Conservation (phyloP, 768 basidiomycete species). For the Termitomyces sp. region DNA sequence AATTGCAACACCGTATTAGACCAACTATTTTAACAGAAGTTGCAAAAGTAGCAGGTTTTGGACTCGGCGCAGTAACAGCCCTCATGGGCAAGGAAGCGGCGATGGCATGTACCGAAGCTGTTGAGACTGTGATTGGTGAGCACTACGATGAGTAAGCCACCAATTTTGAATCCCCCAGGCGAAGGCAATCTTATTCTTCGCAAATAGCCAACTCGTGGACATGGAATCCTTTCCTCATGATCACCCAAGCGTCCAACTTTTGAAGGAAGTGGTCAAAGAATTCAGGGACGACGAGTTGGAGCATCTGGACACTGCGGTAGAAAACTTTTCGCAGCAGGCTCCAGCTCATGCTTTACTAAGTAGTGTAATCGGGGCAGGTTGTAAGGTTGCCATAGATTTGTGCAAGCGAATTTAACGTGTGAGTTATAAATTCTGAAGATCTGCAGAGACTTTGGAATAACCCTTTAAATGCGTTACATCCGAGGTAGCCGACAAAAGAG, state of each 20-base stretch:
- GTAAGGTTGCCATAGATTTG: conserved; percentile 84
- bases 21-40: conserved; percentile 82
- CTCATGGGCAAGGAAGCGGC: conserved; percentile 89
- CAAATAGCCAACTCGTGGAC: conserved; percentile 74
- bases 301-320: conserved; percentile 88
- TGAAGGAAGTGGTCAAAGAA: conserved; percentile 71
- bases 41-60: conserved; percentile 85
- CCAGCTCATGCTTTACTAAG: conserved; percentile 90
- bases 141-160: conserved; percentile 91
- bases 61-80: conserved; percentile 80
- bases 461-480: not conserved
- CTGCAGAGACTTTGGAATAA: not conserved
- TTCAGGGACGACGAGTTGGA: conserved; percentile 94
- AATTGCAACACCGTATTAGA: conserved; percentile 75
- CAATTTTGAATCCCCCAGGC: not conserved
- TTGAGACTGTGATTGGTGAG: conserved; percentile 96
- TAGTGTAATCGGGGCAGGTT: conserved; percentile 78
- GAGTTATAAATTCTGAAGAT: not conserved
- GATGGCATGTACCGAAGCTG: conserved; percentile 98
- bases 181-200: conserved; percentile 3
- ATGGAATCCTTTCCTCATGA: conserved; percentile 56
- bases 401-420: conserved; percentile 67
- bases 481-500: not conserved
- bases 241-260: conserved; percentile 75
- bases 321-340: conserved; percentile 81